A percentile compares a stretch with the other conserved stretches of the same genome.
Conservation (phyloP, 306 rosid genomes). For the Cicer chorassanicum region DNA sequence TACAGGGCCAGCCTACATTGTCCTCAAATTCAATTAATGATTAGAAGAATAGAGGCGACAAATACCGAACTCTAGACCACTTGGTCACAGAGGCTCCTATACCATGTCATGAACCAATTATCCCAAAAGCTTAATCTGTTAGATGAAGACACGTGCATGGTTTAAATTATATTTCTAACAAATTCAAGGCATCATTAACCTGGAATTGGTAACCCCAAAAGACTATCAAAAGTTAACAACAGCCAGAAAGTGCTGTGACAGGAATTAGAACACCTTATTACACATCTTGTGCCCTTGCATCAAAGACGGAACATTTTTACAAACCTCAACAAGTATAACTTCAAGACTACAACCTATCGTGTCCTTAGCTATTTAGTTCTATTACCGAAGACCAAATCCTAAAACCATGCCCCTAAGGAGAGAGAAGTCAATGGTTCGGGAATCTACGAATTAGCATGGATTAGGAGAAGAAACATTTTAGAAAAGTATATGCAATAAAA, state of each 20-base stretch:
- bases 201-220: slow-evolving; percentile 33
- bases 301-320: not conserved
- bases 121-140: slow-evolving; percentile 9
- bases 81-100: not conserved
- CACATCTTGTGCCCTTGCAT: too few relatives aligned
- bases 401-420: slow-evolving; percentile 20
- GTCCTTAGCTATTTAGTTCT: slow-evolving; percentile 33
- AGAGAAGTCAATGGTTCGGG: not conserved
- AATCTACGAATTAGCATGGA: not conserved
- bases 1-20: slow-evolving; percentile 1
- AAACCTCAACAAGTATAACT: slow-evolving; percentile 34
- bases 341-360: slow-evolving; percentile 23
- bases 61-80: not conserved
- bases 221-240: slow-evolving; percentile 21
- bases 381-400: slow-evolving; percentile 29
- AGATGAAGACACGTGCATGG: not conserved
- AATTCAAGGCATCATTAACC: slow-evolving; percentile 11
- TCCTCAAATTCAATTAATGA: not conserved
- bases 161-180: not conserved
- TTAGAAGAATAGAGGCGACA: not conserved
- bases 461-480: slow-evolving; percentile 32
- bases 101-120: slow-evolving; percentile 9
- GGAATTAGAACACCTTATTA: too few relatives aligned
- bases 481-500: slow-evolving; percentile 27
- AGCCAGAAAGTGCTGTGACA: not conserved